Evolutionary conservation across 2,329 filamentous ascomycete genomes (phyloP).

Genomic region (Pestalotiopsis sp.): DNA sequence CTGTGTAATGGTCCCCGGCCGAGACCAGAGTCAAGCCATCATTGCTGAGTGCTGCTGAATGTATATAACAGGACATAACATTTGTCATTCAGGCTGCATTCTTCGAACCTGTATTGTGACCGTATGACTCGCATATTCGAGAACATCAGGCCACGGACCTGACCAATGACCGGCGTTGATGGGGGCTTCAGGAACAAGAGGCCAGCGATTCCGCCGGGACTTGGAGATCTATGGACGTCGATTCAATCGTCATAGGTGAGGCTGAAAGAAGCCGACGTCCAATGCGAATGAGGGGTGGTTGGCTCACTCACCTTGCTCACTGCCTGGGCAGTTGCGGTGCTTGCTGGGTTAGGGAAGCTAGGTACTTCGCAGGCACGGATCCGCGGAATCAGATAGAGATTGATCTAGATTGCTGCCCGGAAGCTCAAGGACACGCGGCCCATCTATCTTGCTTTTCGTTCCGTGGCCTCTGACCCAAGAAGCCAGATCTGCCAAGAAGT

Average conservation of each 20-base stretch:
- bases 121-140: background rate
- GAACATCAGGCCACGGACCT: background rate
- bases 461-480: background rate
- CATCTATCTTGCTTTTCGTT: too few species aligned
- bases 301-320: background rate
- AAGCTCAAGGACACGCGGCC: too few species aligned
- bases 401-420: too few species aligned
- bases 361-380: background rate
- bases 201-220: conserved; percentile 1
- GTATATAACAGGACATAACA: background rate
- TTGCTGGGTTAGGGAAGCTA: background rate
- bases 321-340: background rate
- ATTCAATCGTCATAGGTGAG: conserved; percentile 14
- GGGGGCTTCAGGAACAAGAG: background rate
- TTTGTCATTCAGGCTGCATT: background rate
- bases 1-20: background rate
- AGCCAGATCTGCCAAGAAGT: background rate
- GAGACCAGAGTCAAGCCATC: background rate
- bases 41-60: background rate
- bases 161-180: background rate
- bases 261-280: background rate
- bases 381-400: background rate
- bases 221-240: conserved; percentile 2
- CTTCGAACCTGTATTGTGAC: background rate
- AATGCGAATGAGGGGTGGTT: background rate